phyloP scores from a whole-genome alignment of 2,329 filamentous ascomycete genomes.

The Sporothrix globosa region DNA sequence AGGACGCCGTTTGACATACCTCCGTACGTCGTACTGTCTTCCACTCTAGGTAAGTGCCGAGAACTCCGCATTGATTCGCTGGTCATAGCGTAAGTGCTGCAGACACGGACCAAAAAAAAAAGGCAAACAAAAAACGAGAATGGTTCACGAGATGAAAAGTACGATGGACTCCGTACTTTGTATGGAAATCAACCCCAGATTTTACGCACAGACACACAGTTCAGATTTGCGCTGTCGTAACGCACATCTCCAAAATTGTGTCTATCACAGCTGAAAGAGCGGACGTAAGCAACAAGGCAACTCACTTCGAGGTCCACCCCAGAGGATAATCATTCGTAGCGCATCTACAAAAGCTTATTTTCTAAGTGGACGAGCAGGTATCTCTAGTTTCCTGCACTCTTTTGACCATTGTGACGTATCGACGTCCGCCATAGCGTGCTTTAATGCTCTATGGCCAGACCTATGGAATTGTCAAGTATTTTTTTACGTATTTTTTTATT shows the following conservation, averaged over 20 bases:
- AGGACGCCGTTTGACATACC: background rate
- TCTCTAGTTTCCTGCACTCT: background rate
- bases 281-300: background rate
- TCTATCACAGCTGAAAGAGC: conserved; percentile 4
- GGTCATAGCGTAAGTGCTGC: background rate
- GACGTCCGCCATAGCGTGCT: background rate
- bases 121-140: background rate
- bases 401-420: background rate
- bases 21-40: too few relatives aligned
- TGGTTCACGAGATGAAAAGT: too few relatives aligned
- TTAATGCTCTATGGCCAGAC: background rate
- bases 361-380: background rate
- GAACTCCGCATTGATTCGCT: background rate
- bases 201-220: too few relatives aligned
- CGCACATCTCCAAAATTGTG: background rate
- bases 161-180: too few relatives aligned
- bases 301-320: background rate
- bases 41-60: background rate
- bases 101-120: background rate
- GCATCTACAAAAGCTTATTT: background rate
- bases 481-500: background rate
- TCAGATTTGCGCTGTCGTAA: background rate
- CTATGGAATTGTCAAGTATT: background rate
- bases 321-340: background rate
- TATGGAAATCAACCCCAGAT: background rate